These are phyloP conservation scores for Dillenia turbinata DNA, from an alignment of 164 flowering plant species.

Conservation along the genomic window DNA sequence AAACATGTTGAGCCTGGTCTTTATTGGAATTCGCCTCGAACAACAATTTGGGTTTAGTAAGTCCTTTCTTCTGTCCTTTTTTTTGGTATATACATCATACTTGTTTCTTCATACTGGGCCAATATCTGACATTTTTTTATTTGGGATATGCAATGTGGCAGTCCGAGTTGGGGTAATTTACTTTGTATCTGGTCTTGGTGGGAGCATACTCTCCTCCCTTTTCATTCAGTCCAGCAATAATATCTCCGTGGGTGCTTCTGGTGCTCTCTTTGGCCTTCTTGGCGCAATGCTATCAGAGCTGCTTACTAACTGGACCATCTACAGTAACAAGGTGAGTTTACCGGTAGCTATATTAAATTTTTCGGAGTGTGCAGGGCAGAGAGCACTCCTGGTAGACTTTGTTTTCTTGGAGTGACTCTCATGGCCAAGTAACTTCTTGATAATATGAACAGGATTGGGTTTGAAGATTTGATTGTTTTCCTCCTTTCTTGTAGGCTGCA, in stretches of 20 bases:
- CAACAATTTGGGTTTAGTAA: conserved; percentile 90
- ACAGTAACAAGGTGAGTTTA: conserved; percentile 56
- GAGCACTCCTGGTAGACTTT: no score
- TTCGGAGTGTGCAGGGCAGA: no score
- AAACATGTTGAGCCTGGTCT: conserved; percentile 72
- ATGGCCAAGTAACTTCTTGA: no score
- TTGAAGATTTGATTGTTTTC: not conserved
- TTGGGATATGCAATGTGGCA: conserved; percentile 23
- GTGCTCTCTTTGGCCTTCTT: conserved; percentile 88
- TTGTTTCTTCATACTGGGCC: no score
- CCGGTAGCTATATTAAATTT: no score
- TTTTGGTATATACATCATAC: not conserved
- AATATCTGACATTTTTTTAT: not conserved
- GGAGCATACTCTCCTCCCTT: conserved; percentile 63
- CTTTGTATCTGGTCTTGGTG: conserved; percentile 74
- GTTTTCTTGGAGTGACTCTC: no score
- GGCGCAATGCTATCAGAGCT: conserved; percentile 94
- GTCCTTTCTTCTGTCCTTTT: conserved; percentile 4
- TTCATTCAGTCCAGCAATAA: conserved; percentile 35
- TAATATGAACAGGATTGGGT: not conserved
- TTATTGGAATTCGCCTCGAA: conserved; percentile 84
- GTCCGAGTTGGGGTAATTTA: conserved; percentile 70
- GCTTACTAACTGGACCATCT: conserved; percentile 73
- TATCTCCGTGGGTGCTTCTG: conserved; percentile 87
- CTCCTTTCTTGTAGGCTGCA: conserved; percentile 41